Percentiles rank a stretch among this genome's conserved stretches.
These are phyloP conservation scores for Platanthera guangdongensis DNA, from an alignment of 106 monocot genomes.

Conservation along the genomic window DNA sequence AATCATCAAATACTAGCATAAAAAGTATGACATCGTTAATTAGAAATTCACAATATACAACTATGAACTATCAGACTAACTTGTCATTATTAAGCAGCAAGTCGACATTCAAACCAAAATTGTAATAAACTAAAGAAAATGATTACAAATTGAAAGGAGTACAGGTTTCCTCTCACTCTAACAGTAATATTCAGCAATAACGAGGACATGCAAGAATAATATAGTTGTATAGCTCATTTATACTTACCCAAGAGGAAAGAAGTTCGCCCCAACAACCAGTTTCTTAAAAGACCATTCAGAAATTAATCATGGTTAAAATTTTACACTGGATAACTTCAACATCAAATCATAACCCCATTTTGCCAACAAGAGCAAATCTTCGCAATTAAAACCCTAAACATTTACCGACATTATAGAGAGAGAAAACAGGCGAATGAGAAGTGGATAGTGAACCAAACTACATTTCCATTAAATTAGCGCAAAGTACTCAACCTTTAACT, in stretches of 20 bases:
- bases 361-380: not conserved
- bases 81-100: not conserved
- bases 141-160: not conserved
- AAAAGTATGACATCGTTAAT: not conserved
- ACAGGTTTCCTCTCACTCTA: not conserved
- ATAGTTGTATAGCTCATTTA: not conserved
- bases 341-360: not conserved
- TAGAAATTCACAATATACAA: not conserved
- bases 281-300: not conserved
- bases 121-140: not conserved
- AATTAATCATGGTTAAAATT: not conserved
- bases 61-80: not conserved
- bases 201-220: not conserved
- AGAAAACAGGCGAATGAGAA: not conserved
- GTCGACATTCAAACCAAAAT: not conserved
- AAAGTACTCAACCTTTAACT: constrained; percentile 1
- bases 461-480: not conserved
- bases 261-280: not conserved
- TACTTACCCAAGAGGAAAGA: not conserved
- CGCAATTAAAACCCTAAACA: not conserved
- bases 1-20: not conserved
- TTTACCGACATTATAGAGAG: not conserved
- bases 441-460: not conserved
- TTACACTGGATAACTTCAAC: not conserved
- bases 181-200: not conserved